Conservation (phyloP, 208 protist species). For the Trichomonas gallinae region DNA sequence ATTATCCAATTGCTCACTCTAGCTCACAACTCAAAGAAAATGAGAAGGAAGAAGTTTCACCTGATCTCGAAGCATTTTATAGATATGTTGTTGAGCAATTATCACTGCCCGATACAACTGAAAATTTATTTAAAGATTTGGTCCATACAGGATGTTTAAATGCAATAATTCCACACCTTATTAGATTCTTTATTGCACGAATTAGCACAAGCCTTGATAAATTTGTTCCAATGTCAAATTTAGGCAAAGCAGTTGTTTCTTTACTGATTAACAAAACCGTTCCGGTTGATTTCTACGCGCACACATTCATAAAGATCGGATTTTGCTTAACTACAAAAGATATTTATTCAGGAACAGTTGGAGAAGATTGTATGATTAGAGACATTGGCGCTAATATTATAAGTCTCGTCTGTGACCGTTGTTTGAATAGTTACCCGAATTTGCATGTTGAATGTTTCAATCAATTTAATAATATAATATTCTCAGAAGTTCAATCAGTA, state of each 20-base stretch:
- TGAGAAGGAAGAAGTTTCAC: not conserved
- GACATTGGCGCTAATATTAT: not conserved
- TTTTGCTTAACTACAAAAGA: not conserved
- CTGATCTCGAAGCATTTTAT: not conserved
- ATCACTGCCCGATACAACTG: not conserved
- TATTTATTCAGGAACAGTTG: not conserved
- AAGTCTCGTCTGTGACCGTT: not conserved
- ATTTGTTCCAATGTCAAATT: not conserved
- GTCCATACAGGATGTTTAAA: not conserved
- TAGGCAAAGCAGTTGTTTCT: not conserved
- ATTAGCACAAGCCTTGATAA: not conserved
- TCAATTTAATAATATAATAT: not conserved
- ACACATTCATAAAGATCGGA: not conserved
- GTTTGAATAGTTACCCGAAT: not conserved
- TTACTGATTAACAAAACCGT: not conserved
- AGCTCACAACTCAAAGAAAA: not conserved
- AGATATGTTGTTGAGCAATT: not conserved
- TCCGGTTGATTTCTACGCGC: not conserved
- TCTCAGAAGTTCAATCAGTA: not conserved
- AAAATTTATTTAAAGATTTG: not conserved
- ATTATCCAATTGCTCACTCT: not conserved
- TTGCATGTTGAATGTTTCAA: not conserved
- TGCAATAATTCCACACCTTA: not conserved
- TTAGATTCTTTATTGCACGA: not conserved
- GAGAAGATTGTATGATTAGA: not conserved